These are phyloP conservation scores for Thymus mandschuricus DNA, from an alignment of 257 asterid species.

Conservation along the genomic window DNA sequence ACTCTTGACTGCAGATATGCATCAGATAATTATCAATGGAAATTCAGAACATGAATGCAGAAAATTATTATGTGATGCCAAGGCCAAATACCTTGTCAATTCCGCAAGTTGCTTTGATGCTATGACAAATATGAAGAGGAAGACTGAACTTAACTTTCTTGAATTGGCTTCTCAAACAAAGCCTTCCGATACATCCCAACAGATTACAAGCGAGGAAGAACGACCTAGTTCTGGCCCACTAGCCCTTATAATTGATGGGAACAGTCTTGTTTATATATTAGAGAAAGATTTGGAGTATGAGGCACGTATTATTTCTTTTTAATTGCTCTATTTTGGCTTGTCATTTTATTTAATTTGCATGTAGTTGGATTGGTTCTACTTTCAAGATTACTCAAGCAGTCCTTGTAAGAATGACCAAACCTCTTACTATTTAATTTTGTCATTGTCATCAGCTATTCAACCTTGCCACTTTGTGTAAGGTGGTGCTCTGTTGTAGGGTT, in stretches of 20 bases:
- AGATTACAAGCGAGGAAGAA: constrained; percentile 48
- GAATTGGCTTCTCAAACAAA: constrained; percentile 56
- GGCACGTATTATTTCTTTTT: constrained; percentile 48
- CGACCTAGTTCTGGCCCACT: constrained; percentile 56
- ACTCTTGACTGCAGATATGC: constrained; percentile 94
- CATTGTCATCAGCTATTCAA: constrained; percentile 73
- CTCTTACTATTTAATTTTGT: constrained; percentile 41
- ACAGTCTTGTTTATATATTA: constrained; percentile 90
- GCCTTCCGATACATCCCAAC: constrained; percentile 45
- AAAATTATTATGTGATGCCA: constrained; percentile 79
- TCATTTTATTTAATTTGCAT: not conserved
- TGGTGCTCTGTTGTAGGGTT: constrained; percentile 95
- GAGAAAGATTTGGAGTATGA: constrained; percentile 91
- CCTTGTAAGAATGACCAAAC: constrained; percentile 25
- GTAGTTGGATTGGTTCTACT: constrained; percentile 27
- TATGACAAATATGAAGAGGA: constrained; percentile 43
- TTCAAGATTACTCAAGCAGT: constrained; percentile 19
- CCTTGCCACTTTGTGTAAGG: constrained; percentile 87
- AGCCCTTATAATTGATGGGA: constrained; percentile 97
- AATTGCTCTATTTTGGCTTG: constrained; percentile 2
- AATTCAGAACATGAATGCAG: constrained; percentile 88
- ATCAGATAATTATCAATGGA: constrained; percentile 85
- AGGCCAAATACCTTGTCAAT: constrained; percentile 59
- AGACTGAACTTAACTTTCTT: constrained; percentile 51
- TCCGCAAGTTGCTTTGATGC: constrained; percentile 40